These are phyloP conservation scores for Linnemannia schmuckeri DNA, from an alignment of 192 early-diverging fungal genomes.

Conservation along the genomic window DNA sequence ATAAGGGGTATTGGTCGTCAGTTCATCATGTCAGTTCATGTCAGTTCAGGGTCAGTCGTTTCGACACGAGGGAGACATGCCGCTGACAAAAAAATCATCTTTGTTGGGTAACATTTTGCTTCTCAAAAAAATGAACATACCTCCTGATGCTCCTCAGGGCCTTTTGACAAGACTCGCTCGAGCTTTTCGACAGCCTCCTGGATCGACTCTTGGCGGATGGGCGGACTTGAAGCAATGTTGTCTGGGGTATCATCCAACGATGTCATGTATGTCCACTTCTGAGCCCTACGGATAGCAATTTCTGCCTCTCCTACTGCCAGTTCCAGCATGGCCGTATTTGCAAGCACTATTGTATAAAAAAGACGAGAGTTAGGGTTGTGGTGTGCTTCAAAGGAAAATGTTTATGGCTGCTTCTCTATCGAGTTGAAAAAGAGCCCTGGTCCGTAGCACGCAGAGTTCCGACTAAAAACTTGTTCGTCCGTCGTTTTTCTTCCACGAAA, in stretches of 20 bases:
- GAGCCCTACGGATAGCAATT: conserved; percentile 7
- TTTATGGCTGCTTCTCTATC: not conserved
- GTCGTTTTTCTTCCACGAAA: not conserved
- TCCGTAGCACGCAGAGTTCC: not conserved
- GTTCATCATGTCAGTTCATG: not conserved
- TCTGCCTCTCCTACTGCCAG: conserved; percentile 42
- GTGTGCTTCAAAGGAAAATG: not conserved
- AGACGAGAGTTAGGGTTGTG: conserved; percentile 3
- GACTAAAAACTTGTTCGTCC: not conserved
- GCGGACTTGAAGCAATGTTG: conserved; percentile 33
- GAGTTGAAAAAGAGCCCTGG: not conserved
- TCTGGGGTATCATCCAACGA: conserved; percentile 49
- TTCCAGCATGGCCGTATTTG: conserved; percentile 47
- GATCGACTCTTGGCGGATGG: conserved; percentile 29
- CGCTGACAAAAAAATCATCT: not conserved
- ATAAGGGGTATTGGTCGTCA: not conserved
- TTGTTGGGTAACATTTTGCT: not conserved
- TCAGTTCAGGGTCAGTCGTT: conserved; percentile 3
- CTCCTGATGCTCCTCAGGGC: conserved; percentile 54
- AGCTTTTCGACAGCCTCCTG: conserved; percentile 36
- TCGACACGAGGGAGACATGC: conserved; percentile 8
- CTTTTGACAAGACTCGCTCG: conserved; percentile 29
- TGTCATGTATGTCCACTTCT: conserved; percentile 23
- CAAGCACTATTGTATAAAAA: conserved; percentile 28
- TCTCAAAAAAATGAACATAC: conserved; percentile 8